Base-by-base conservation (phyloP, 139 green algal genomes). In the Chlamydomonas schloesseri region DNA sequence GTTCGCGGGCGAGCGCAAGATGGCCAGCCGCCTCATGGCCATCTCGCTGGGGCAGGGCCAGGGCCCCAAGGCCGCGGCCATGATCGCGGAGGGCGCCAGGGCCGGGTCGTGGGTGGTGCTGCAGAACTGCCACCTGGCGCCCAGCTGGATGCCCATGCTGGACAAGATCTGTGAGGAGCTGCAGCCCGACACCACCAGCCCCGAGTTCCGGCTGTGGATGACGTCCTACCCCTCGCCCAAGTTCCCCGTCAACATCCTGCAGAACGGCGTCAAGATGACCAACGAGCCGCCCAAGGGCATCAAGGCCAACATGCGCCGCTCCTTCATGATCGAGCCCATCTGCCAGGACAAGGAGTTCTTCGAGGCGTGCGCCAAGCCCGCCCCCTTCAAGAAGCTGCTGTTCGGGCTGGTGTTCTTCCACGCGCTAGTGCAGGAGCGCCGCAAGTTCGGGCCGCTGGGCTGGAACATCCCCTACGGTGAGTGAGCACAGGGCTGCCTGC, bases 231-330 rank as follows among this genome's bases (percentile, higher is more conserved):
- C 93, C 11, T 91, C 64, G 64, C 90, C 92, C 62, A 94, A 94
- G 58, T 95, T 96, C 89, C 94, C 94, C 29, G 93, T 94, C 60
- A 92, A 90, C 90, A 94, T 95, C 81, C 90, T 95, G 65, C 94
- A 97, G 78, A 93, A 91, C 71, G 90, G 90, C 37, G 91, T 96
- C 62, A 96, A 97, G 88, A 95, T 96, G 93, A 97, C 94, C n/a
- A 97, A 96, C 73, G 95, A 97, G 88, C 93, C 95, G 42, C 95
- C 95, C 50, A 94, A 95, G 91, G 94, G 88, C 58, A 90, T 87
- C 73, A 88, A 69, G 81, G 95, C 94, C 73, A 97, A 96, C 92
- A 95, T 97, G 89, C 79, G 74, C 60, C 92, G 95, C 73, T 94
- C 87, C 73, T 95, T 91, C 84, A 86, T 79, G 55, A 81, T 94